Evolutionary conservation across 1,139 yeast genomes (phyloP), one percentile per base, ranked within the genome.

Genomic region (Nakaseomyces uthaithaninus): DNA sequence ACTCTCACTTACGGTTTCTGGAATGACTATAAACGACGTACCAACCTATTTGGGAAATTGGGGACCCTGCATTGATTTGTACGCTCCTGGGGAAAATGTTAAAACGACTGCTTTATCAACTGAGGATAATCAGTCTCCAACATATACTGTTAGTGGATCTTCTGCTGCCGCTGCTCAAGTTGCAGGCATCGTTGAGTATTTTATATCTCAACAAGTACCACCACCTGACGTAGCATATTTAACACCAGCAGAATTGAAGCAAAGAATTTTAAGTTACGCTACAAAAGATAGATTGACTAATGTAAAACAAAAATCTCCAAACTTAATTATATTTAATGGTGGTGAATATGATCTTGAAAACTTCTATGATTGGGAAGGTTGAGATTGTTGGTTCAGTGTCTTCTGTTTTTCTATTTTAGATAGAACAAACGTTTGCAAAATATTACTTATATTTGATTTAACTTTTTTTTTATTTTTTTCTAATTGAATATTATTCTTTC

Each of bases 121-220:
- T 14, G 27, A 25, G 5, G 27, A 25, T 11, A 7, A 4, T 14
- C 82, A 93, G 41, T 91, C 87, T 68, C 87, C 84, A 63, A 94
- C 95, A 38, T 94, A 94, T 46, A 77, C 91, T 40, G 73, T 91
- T 65, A 86, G 96, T 34, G 98, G 98, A 67, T 91, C 98, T 17
- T 91, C 97, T 17, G 91, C 91, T 98, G 98, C 98, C 24, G 85
- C 97, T 35, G 98, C 98, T 40, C 97, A 91, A 62, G 82, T 91
- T 61, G 82, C 87, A 46, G 98, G 98, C 52, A 73, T 91, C 63
- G 71, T 81, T 59, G 68, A 95, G 3, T 91, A 91, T 74, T 89
- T 77, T 68, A 70, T 91, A 54, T 85, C 96, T 17, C 77, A 91
- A 64, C 93, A 85, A 67, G 97, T 97, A 4, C 30, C 16, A 27